Evolutionary conservation across 495 filamentous ascomycete species (phyloP), one percentile per base, ranked within the genome.

Genomic region (Friedmanniomyces simplex): DNA sequence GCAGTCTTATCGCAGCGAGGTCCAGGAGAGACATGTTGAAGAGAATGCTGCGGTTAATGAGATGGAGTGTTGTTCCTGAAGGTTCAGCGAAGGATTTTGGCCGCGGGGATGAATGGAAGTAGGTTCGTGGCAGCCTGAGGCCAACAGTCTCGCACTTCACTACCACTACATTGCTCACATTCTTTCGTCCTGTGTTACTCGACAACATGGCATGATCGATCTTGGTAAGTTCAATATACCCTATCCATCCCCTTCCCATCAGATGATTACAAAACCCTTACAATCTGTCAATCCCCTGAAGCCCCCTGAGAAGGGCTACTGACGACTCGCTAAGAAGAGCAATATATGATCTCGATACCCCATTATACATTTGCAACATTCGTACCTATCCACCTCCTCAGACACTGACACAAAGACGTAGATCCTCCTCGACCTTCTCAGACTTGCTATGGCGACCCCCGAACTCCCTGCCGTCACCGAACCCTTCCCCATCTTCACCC

Each of bases 281-380:
- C 71, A 80, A 90, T 90, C 86, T 91, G 86, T 91, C 86, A 91
- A 91, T 91, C 86, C 83, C 76, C 86, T 87, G 86, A 90, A 71
- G 43, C 51, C 61, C 52, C 45, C 50, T 55, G 18, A 41, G 32
- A 41, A 20, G 51, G 32, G 30, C 49, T 22, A 20, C 3, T 52
- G 50, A 59, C 39, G 51, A 55, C 49, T 24, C 18, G 36, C 13
- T 26, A 52, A 49, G 39, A 12, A 49, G 3, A 49, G 6, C 2
- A 5, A 49, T 10, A 8, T 49, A 49, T 49, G 46, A 49, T 49
- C 25, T 21, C 13, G 16, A 43, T 43, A 43, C 41, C 14, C 4
- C 20, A 43, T 16, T n/a, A 43, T 13, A 43, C 20, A 43, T 5
- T 22, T 5, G 41, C 41, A 43, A n/a, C 14, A 22, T 3, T n/a